These are phyloP conservation scores for Niebla homalea DNA, from an alignment of 495 filamentous ascomycete species.

Conservation along the genomic window DNA sequence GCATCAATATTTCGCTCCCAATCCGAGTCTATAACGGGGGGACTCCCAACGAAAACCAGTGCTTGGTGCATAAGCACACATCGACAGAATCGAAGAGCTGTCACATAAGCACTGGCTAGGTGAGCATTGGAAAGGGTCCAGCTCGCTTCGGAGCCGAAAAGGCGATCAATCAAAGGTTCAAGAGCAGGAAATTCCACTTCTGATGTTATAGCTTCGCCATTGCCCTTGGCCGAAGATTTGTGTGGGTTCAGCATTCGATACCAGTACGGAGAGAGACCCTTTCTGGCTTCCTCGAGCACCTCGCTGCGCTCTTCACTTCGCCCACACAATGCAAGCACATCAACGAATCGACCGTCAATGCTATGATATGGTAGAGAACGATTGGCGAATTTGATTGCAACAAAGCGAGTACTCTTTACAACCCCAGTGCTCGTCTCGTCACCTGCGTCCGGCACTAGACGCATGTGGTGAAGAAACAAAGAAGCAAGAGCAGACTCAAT, in stretches of 20 bases:
- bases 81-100: slow-evolving; percentile 56
- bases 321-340: slow-evolving; percentile 63
- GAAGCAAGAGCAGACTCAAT: slow-evolving; percentile 37
- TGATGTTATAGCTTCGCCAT: slow-evolving; percentile 17
- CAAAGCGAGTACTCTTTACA: slow-evolving; percentile 58
- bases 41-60: slow-evolving; percentile 35
- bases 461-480: slow-evolving; percentile 58
- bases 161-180: slow-evolving; percentile 18
- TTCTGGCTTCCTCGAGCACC: slow-evolving; percentile 76
- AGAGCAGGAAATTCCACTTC: slow-evolving; percentile 34
- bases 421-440: slow-evolving; percentile 27
- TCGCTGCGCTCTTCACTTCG: slow-evolving; percentile 56
- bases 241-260: slow-evolving; percentile 50
- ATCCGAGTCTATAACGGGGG: slow-evolving; percentile 54
- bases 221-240: slow-evolving; percentile 13
- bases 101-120: slow-evolving; percentile 42
- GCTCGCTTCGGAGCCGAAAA: slow-evolving; percentile 14
- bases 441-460: slow-evolving; percentile 34
- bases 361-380: slow-evolving; percentile 72
- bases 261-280: slow-evolving; percentile 76
- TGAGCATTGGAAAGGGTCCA: slow-evolving; percentile 16
- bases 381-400: slow-evolving; percentile 81
- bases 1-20: slow-evolving; percentile 75
- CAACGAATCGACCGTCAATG: slow-evolving; percentile 70
- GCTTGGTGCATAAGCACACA: slow-evolving; percentile 63